Base-by-base conservation (phyloP, 768 basidiomycete species). In the Trametes cingulata region DNA sequence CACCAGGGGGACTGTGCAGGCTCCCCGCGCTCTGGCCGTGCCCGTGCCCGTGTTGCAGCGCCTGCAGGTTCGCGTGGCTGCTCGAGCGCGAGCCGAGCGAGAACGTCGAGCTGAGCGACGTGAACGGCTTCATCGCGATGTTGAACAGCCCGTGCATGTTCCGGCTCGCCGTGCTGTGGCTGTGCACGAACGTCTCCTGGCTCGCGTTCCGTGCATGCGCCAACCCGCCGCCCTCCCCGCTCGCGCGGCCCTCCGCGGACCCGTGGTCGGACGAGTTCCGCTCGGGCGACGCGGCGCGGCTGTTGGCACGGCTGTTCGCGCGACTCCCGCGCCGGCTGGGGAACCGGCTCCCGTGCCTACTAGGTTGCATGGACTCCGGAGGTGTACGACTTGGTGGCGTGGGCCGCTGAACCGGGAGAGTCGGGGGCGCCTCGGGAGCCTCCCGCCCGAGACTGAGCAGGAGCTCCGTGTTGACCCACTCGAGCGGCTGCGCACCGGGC, bases 391-490 rank as follows among this genome's bases (percentile, higher is more conserved):
- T 55, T 13, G 68, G 53, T 62, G 70, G 35, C 66, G 69, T 47
- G 46, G 67, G 56, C 54, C 72, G 54, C 42, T 75, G 54, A 46
- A 60, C 33, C 60, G 54, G 66, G 27, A 65, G 45, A 58, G 39
- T 58, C 47, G 65, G 43, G 54, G 74, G 67, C 40, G 71, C 71
- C 41, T 74, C 67, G 2, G 73, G 73, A 1, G 70, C 68, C 15
- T 75, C 67, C 22, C 72, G 71, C 1, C 84, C 80, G 27, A 90
- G 76, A 1, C 86, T 88, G 15, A 88, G 76, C 50, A 95, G 76
- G 3, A 96, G 80, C 74, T 95, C 94, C 6, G 90, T 90, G 72
- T 94, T 92, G 57, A 93, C 84, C 85, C 89, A 92, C 52, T 91
- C 87, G 52, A 91, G 77, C 3, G 85, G 80, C 0, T 80, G 76